Evolutionary conservation across 768 basidiomycete species (phyloP).

Genomic region (Phaeotremella skinneri): DNA sequence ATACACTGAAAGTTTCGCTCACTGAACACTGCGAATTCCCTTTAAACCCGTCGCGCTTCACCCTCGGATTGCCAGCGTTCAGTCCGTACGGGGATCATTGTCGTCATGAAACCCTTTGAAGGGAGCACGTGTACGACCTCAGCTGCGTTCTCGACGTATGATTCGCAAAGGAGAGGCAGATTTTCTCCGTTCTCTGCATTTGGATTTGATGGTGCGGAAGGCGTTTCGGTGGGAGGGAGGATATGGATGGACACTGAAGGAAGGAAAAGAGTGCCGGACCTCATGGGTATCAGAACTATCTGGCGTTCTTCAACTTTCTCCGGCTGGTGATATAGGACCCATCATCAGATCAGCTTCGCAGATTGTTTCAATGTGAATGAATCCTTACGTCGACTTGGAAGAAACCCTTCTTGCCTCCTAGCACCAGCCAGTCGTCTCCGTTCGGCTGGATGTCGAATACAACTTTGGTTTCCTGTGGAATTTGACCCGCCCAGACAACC

Average conservation of each 20-base stretch:
- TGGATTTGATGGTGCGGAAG: constrained; percentile 50
- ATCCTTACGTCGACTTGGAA: constrained; percentile 66
- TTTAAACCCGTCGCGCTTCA: neutral
- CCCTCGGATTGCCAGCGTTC: neutral
- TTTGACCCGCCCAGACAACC: constrained; percentile 67
- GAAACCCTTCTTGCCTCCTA: constrained; percentile 81
- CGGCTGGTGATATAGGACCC: constrained; percentile 10
- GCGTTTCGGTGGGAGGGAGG: constrained; percentile 31
- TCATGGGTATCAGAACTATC: constrained; percentile 74
- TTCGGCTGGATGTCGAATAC: constrained; percentile 76
- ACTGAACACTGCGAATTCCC: too few relatives aligned
- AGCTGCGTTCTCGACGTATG: constrained; percentile 80
- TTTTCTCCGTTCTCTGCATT: constrained; percentile 55
- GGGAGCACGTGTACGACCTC: constrained; percentile 78
- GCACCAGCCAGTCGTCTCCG: constrained; percentile 78
- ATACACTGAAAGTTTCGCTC: too few relatives aligned
- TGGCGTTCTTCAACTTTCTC: constrained; percentile 64
- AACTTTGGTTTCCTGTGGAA: constrained; percentile 56
- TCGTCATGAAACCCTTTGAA: constrained; percentile 71
- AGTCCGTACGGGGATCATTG: constrained; percentile 30
- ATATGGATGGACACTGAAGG: constrained; percentile 70
- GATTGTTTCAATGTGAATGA: neutral
- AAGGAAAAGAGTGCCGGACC: constrained; percentile 73
- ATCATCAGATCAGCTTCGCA: neutral
- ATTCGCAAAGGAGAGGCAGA: constrained; percentile 56